These are phyloP conservation scores for Microthyrium microscopicum DNA, from an alignment of 2,329 filamentous ascomycete species.

Conservation along the genomic window DNA sequence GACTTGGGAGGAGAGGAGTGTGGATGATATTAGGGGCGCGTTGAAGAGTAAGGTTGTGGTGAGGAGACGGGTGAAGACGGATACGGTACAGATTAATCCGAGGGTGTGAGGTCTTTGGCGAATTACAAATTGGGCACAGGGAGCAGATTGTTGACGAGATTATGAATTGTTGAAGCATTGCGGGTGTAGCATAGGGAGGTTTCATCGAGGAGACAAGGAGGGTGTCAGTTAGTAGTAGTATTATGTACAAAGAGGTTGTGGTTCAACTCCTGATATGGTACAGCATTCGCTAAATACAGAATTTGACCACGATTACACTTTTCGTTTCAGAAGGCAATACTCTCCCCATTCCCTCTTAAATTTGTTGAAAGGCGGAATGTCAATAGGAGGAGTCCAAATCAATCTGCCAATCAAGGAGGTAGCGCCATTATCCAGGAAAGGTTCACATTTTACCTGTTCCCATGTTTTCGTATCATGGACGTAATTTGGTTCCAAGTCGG, in stretches of 20 bases:
- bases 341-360: constrained; percentile 67
- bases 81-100: too few species aligned
- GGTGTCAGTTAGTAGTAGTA: too few species aligned
- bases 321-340: constrained; percentile 65
- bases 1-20: neutral
- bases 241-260: too few species aligned
- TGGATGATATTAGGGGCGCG: neutral
- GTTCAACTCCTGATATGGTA: too few species aligned
- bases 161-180: too few species aligned
- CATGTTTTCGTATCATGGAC: constrained; percentile 56
- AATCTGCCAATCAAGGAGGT: constrained; percentile 61
- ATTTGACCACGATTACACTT: too few species aligned
- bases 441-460: constrained; percentile 58
- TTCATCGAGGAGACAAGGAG: too few species aligned
- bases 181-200: too few species aligned
- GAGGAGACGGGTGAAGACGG: neutral
- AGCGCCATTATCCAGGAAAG: constrained; percentile 63
- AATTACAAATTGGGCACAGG: too few species aligned
- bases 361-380: constrained; percentile 50
- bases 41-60: neutral
- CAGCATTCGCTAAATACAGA: too few species aligned
- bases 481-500: constrained; percentile 65
- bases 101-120: too few species aligned
- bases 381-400: constrained; percentile 63
- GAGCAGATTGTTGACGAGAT: too few species aligned